Evolutionary conservation across 2,329 filamentous ascomycete species (phyloP).

Genomic region (Aspergillus sp.): DNA sequence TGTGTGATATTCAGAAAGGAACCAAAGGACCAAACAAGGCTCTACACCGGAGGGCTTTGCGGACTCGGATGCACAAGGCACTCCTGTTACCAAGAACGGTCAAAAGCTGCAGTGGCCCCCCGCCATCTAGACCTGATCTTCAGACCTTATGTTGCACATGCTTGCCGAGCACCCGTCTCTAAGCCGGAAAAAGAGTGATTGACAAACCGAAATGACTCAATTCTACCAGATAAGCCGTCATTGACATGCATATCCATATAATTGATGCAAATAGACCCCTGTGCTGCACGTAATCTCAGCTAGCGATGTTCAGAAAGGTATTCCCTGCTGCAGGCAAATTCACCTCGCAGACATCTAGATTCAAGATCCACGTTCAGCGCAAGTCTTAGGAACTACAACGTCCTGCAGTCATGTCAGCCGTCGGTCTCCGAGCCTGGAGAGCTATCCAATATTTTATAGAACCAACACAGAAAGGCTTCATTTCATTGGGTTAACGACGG

Average conservation of each 20-base stretch:
- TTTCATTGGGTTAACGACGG: not conserved
- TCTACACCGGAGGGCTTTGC: not conserved
- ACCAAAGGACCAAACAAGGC: not conserved
- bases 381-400: not conserved
- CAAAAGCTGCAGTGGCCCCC: not conserved
- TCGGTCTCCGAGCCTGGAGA: not conserved
- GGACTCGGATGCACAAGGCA: not conserved
- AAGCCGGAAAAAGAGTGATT: not conserved
- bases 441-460: not conserved
- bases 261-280: not conserved
- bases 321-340: not conserved
- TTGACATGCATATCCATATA: not conserved
- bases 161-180: not conserved
- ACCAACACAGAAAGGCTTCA: not conserved
- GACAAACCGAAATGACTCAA: not conserved
- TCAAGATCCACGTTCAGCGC: not conserved
- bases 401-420: not conserved
- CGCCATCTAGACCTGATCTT: not conserved
- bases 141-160: not conserved
- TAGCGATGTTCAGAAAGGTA: not conserved
- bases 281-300: not conserved
- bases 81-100: not conserved
- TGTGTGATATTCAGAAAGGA: not conserved
- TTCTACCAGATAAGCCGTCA: not conserved
- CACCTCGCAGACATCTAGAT: not conserved